Conservation (phyloP, 2,329 filamentous ascomycete genomes). For the Cercospora sojina region DNA sequence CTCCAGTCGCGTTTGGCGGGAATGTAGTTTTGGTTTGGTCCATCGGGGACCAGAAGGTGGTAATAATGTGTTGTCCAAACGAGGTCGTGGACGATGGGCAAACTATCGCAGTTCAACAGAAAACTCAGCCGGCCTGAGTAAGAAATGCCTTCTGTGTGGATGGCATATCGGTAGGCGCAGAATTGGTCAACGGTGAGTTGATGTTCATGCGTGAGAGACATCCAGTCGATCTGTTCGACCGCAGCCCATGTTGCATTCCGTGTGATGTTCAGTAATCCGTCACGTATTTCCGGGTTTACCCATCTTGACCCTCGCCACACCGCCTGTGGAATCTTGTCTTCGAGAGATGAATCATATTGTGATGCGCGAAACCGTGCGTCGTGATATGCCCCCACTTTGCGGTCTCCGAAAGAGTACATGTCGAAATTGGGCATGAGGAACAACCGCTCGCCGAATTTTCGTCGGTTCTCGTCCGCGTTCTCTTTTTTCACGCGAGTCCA, state of each 20-base stretch:
- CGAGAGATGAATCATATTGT: slow-evolving; percentile 21
- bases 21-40: slow-evolving; percentile 34
- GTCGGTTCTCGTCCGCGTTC: background rate
- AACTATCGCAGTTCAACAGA: slow-evolving; percentile 34
- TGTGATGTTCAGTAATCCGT: slow-evolving; percentile 33
- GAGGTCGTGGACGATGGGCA: slow-evolving; percentile 32
- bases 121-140: slow-evolving; percentile 36
- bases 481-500: slow-evolving; percentile 17
- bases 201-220: slow-evolving; percentile 4
- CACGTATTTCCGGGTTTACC: slow-evolving; percentile 28
- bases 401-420: slow-evolving; percentile 45
- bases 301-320: slow-evolving; percentile 34
- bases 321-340: slow-evolving; percentile 29
- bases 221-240: slow-evolving; percentile 31
- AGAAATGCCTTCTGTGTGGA: slow-evolving; percentile 34
- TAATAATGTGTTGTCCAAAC: slow-evolving; percentile 31
- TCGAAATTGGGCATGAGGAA: slow-evolving; percentile 56
- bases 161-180: slow-evolving; percentile 32
- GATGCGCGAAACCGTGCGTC: slow-evolving; percentile 28
- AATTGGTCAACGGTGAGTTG: slow-evolving; percentile 27
- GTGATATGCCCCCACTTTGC: slow-evolving; percentile 12
- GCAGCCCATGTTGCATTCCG: slow-evolving; percentile 40
- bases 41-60: slow-evolving; percentile 30
- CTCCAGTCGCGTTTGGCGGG: slow-evolving; percentile 29
- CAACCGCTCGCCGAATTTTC: slow-evolving; percentile 38